phyloP scores from a whole-genome alignment of 2,329 filamentous ascomycete species.

The Pyrenophora tritici-repentis region DNA sequence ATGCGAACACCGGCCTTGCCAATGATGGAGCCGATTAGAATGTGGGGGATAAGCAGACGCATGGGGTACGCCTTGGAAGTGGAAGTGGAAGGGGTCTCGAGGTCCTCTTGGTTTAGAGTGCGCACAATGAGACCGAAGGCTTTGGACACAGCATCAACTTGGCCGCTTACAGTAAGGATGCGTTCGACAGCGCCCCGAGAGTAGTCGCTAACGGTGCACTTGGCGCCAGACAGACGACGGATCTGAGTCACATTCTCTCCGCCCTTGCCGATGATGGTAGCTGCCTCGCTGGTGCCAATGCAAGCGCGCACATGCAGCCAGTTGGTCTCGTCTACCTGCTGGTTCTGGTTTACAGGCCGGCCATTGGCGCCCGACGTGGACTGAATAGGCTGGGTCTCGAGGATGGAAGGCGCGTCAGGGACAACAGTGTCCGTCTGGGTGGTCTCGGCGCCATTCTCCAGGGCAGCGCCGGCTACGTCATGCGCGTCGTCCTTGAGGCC shows the following conservation, averaged over 20 bases:
- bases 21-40: conserved; percentile 97
- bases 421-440: conserved; percentile 72
- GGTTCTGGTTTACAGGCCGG: conserved; percentile 53
- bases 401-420: conserved; percentile 60
- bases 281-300: conserved; percentile 95
- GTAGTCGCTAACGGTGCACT: conserved; percentile 99
- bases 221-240: conserved; percentile 89
- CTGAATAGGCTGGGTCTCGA: conserved; percentile 64
- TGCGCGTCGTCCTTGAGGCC: conserved; percentile 40
- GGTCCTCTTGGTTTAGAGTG: conserved; percentile 94
- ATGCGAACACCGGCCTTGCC: conserved; percentile 95
- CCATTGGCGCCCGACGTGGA: conserved; percentile 61
- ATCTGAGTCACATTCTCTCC: conserved; percentile 99
- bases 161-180: conserved; percentile 94
- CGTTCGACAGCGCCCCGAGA: conserved; percentile 95
- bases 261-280: conserved; percentile 97
- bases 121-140: conserved; percentile 98
- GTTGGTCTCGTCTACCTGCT: conserved; percentile 81
- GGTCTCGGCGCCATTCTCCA: conserved; percentile 60
- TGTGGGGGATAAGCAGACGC: conserved; percentile 91
- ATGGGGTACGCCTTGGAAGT: conserved; percentile 98
- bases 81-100: conserved; percentile 83
- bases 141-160: conserved; percentile 97
- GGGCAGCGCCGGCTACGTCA: conserved; percentile 32
- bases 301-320: conserved; percentile 98